Evolutionary conservation across 2,329 filamentous ascomycete genomes (phyloP), one percentile per base, ranked within the genome.

Genomic region (Ophiostoma sp.): DNA sequence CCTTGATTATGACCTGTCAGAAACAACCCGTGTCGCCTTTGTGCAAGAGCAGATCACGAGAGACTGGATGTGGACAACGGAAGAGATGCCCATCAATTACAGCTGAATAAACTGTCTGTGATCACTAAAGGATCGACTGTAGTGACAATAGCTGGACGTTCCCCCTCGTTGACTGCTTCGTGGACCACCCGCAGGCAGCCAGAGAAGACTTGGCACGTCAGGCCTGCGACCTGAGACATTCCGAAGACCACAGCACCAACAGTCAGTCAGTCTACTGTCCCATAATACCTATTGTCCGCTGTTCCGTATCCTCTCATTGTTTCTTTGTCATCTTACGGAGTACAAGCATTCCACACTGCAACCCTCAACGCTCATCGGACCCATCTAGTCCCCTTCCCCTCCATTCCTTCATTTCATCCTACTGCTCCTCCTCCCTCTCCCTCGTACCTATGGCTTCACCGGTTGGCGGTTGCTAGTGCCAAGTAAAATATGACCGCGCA

Each of bases 401-500:
- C 49, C 49, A 55, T 55, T 55, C 49, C 49, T 55, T 55, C 49
- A 36, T 8, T 27, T 55, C 7, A 55, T 27, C 49, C 49, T 55
- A n/a, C 49, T 55, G 49, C 45, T 27, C 18, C 18, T 55, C 49
- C 49, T 55, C 49, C 18, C 49, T 27, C 36, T 62, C 36, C 58
- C 27, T 27, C 27, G 27, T 27, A 27, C 27, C 27, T 27, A 27
- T 8, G 6, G 58, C 60, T 16, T 63, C 38, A 42, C 60, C 60
- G 60, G 60, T 63, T 63, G 60, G 60, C 60, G 60, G 60, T 63
- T 63, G 44, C 44, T 42, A 36, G 58, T 62, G 49, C 49, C 49
- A 27, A 55, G 11, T 55, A 6, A 27, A 55, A 55, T 55, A 55
- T 55, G 49, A 55, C 49, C 27, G 49, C 18, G 6, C 18, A 55